phyloP scores from a whole-genome alignment of 139 green algal genomes.

The Chlorella sp. region DNA sequence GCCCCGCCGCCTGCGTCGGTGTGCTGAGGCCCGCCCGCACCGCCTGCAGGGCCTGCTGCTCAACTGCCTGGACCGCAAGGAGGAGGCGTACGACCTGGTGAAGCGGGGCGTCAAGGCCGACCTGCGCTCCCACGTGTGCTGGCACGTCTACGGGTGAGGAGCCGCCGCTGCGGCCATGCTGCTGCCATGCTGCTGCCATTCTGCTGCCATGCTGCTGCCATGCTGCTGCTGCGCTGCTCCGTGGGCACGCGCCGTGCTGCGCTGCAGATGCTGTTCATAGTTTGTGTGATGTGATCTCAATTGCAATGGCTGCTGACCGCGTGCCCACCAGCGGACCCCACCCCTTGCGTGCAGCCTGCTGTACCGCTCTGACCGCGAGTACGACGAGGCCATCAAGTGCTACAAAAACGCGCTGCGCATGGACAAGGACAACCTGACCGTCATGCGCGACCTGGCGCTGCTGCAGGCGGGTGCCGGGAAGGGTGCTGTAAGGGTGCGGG shows the following conservation, averaged over 20 bases:
- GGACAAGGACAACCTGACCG: constrained; percentile 94
- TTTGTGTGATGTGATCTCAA: too few relatives aligned
- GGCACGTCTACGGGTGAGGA: constrained; percentile 97
- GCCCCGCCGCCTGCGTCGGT: too few relatives aligned
- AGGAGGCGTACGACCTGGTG: constrained; percentile 96
- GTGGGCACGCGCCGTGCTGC: background rate
- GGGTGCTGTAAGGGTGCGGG: background rate
- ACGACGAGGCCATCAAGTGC: constrained; percentile 99
- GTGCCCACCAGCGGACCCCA: too few relatives aligned
- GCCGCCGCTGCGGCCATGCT: background rate
- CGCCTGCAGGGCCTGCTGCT: constrained; percentile 80
- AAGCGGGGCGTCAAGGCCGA: constrained; percentile 87
- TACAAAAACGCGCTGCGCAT: constrained; percentile 96
- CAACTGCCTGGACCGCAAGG: constrained; percentile 83
- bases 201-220: background rate
- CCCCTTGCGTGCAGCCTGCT: constrained; percentile 93
- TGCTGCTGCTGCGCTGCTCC: background rate
- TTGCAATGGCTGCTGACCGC: too few relatives aligned
- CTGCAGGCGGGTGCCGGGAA: constrained; percentile 69
- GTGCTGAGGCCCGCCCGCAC: too few relatives aligned
- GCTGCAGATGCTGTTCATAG: too few relatives aligned
- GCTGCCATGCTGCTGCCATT: background rate
- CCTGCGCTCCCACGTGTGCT: constrained; percentile 94
- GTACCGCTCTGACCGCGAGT: constrained; percentile 93
- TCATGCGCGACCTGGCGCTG: constrained; percentile 89